These are phyloP conservation scores for Cutaneotrichosporon spelunceum DNA, from an alignment of 1,284 basidiomycete genomes.

Conservation along the genomic window DNA sequence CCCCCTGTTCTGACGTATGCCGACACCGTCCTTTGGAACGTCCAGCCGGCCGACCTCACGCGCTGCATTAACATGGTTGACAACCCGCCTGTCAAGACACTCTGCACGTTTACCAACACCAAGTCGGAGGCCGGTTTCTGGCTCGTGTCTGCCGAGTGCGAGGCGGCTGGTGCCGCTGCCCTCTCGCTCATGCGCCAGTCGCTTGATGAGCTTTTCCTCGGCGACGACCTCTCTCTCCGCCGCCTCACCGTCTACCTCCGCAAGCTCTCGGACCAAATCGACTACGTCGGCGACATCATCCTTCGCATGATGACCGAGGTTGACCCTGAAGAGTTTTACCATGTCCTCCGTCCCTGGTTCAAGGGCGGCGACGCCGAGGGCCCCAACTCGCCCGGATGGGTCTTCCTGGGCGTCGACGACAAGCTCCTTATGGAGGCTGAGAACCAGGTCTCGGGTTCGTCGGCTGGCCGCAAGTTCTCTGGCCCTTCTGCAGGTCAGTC, in stretches of 20 bases:
- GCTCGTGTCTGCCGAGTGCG: slow-evolving; percentile 82
- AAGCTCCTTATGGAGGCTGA: slow-evolving; percentile 56
- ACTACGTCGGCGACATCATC: slow-evolving; percentile 63
- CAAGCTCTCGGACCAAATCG: slow-evolving; percentile 65
- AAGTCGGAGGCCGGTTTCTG: slow-evolving; percentile 87
- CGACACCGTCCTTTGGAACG: slow-evolving; percentile 91
- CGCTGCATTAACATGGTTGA: slow-evolving; percentile 56
- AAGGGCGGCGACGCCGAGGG: slow-evolving; percentile 72
- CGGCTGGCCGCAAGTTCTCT: slow-evolving; percentile 59
- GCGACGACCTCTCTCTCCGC: slow-evolving; percentile 69
- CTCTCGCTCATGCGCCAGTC: slow-evolving; percentile 80
- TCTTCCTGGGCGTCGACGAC: slow-evolving; percentile 70
- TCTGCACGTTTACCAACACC: slow-evolving; percentile 71
- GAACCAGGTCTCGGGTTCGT: slow-evolving; percentile 23
- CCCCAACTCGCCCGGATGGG: slow-evolving; percentile 64
- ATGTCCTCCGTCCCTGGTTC: slow-evolving; percentile 88
- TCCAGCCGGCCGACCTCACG: slow-evolving; percentile 58
- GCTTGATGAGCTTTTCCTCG: slow-evolving; percentile 89
- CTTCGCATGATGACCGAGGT: slow-evolving; percentile 68
- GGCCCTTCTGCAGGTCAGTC: slow-evolving; percentile 91
- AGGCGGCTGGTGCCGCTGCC: slow-evolving; percentile 81
- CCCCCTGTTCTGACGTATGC: slow-evolving; percentile 91
- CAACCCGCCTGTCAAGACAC: slow-evolving; percentile 57
- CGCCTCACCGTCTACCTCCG: slow-evolving; percentile 72
- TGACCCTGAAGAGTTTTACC: slow-evolving; percentile 77